Evolutionary conservation across 345 rosid species (phyloP), one percentile per base, ranked within the genome.

Genomic region (Hypericum perforatum): DNA sequence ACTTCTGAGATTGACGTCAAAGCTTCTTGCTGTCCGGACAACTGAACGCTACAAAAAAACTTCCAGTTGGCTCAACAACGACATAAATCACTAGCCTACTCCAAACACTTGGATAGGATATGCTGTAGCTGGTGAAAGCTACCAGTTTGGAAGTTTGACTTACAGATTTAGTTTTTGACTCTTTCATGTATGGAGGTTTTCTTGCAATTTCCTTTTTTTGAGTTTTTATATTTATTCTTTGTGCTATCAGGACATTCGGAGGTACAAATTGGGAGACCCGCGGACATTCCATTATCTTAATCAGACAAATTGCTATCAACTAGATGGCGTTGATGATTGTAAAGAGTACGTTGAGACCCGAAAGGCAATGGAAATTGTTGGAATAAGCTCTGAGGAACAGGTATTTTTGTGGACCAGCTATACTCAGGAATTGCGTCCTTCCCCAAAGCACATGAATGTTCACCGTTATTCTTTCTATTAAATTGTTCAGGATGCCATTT

Each of bases 401-500:
- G 50, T 46, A 46, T 42, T 46, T 56, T 32, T 37, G 37, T 22
- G 32, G 32, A 22, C 2, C 32, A 22, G 32, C 32, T 22, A 1
- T 22, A 22, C 32, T 22, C 32, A 22, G 32, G 32, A 22, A 22
- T 22, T 22, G 32, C 4, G 32, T 22, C 32, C 32, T 22, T 22
- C 4, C 4, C 32, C 32, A 22, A 22, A 22, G 32, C 32, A 22
- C 32, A 1, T 22, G 32, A 22, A 22, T 22, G 32, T 22, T 22
- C 32, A 22, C 32, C 32, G 4, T 22, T 22, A 45, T 55, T 53
- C 65, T 41, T 37, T 13, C 11, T 0, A 11, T 39, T 49, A 45
- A 68, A 47, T 40, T 67, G 64, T 64, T 58, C 38, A 9, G 51
- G 54, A 29, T 61, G 50, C 50, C 15, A 46, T 46, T 13, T 46